Base-by-base conservation (phyloP, 495 filamentous ascomycete genomes). In the Chaetomium fimeti region DNA sequence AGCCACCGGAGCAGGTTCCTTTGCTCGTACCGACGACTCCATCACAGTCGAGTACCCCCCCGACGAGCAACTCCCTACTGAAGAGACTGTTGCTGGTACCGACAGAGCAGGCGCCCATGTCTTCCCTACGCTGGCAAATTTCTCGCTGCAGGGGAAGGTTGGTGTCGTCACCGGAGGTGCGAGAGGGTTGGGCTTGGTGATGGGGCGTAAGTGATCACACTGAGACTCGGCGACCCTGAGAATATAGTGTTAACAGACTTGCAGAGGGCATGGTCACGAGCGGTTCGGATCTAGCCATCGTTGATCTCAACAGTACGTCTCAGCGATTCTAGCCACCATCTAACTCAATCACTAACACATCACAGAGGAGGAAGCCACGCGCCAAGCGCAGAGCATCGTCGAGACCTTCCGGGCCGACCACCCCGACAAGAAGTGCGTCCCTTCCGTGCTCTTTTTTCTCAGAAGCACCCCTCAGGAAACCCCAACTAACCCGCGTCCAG, bases 231-330 rank as follows among this genome's bases (percentile, higher is more conserved):
- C 9, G 25, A 32, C 1, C 0, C 28, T 25, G 22, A 15, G 16
- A 11, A 15, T 25, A 20, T 5, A n/a, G 28, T 20, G 43, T 7
- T 57, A 15, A 42, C 13, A 2, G 18, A 22, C 55, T 25, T 16
- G 40, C 29, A 67, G 65, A 96, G 74, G 92, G 87, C 5, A 84
- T 95, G 67, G 88, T 97, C 29, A 85, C 89, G 15, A 92, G 89
- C 61, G 93, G 93, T 36, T 91, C 91, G 9, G 89, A 96, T 74
- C 82, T 96, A 65, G 93, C 93, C 9, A 89, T 98, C 78, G 90
- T 97, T 18, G 93, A 98, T 77, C 74, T 97, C 75, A 96, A 97
- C 75, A 88, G 92, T 95, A 77, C 54, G 88, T 84, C 56, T 1
- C 18, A 36, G 22, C 18, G n/a, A n/a, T 13, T 59, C 27, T 11